These are phyloP conservation scores for Thermoascus crustaceus DNA, from an alignment of 2,329 filamentous ascomycete species.

Conservation along the genomic window DNA sequence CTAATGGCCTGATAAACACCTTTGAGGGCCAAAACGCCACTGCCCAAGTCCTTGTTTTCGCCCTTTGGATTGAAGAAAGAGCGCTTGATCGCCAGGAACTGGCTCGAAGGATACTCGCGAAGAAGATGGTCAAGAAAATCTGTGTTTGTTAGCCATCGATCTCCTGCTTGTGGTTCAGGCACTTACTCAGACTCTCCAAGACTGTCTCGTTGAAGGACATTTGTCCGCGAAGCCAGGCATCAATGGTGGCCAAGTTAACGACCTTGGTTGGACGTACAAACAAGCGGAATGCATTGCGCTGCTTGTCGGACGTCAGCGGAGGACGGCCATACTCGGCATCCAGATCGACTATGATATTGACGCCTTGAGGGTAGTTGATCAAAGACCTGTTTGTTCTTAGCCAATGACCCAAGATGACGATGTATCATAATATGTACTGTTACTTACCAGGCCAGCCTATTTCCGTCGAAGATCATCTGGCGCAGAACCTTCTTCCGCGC, in stretches of 20 bases:
- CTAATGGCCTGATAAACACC: conserved; percentile 83
- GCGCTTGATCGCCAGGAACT: conserved; percentile 65
- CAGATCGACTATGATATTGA: conserved; percentile 60
- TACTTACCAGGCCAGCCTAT: conserved; percentile 72
- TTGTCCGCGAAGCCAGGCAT: conserved; percentile 56
- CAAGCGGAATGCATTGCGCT: conserved; percentile 49
- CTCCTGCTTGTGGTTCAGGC: not conserved
- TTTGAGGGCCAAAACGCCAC: conserved; percentile 69
- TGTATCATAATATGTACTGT: too few species aligned
- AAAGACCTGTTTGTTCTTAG: conserved; percentile 28
- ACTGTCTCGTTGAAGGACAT: conserved; percentile 57
- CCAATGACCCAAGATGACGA: conserved; percentile 27
- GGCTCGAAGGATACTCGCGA: conserved; percentile 64
- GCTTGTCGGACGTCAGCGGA: conserved; percentile 23
- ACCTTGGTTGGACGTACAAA: conserved; percentile 56
- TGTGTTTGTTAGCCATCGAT: conserved; percentile 16
- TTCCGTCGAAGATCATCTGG: conserved; percentile 71
- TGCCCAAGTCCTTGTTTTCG: conserved; percentile 48
- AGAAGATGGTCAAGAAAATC: conserved; percentile 84
- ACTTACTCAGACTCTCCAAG: conserved; percentile 66
- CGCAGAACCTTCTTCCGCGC: conserved; percentile 50
- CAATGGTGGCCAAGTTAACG: conserved; percentile 60
- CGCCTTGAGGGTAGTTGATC: conserved; percentile 32
- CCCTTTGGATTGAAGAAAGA: conserved; percentile 64
- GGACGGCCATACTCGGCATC: conserved; percentile 54